Percentiles rank a stretch among this genome's conserved stretches.
phyloP scores from a whole-genome alignment of 805 yeast genomes.

The Vanderwaltozyma yarrowii region DNA sequence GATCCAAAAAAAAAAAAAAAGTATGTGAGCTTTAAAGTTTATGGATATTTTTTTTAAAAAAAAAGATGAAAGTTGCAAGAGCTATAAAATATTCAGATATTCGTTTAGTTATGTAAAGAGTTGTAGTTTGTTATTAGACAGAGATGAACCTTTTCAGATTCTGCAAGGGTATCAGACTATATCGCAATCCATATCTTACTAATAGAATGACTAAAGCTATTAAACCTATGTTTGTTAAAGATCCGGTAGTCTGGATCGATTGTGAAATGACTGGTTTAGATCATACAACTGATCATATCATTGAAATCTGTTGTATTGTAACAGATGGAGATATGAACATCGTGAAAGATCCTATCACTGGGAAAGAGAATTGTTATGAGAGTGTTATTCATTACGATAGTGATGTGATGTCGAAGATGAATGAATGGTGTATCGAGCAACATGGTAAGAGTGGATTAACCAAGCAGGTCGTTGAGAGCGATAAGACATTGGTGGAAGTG shows the following conservation, averaged over 20 bases:
- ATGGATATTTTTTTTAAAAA: no score
- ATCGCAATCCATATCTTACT: neutral
- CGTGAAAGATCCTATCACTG: slow-evolving; percentile 35
- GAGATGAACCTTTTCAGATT: no score
- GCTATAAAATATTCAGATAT: no score
- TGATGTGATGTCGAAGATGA: slow-evolving; percentile 57
- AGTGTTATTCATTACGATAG: slow-evolving; percentile 66
- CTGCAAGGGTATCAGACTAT: neutral
- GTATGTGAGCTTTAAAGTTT: no score
- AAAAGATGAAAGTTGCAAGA: no score
- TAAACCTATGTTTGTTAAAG: no score
- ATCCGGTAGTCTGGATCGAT: slow-evolving; percentile 82
- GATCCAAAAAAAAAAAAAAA: no score
- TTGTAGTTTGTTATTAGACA: no score
- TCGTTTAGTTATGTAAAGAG: no score
- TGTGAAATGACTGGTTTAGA: slow-evolving; percentile 98
- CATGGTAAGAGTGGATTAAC: slow-evolving; percentile 77
- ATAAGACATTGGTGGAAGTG: slow-evolving; percentile 47
- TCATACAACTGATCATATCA: slow-evolving; percentile 67
- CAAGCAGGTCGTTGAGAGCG: slow-evolving; percentile 48
- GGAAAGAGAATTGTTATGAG: slow-evolving; percentile 56
- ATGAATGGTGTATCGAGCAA: slow-evolving; percentile 77
- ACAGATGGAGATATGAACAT: slow-evolving; percentile 75
- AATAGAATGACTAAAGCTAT: no score
- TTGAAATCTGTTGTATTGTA: slow-evolving; percentile 83